Base-by-base conservation (phyloP, 331 rosid species). In the Malus hybrid region DNA sequence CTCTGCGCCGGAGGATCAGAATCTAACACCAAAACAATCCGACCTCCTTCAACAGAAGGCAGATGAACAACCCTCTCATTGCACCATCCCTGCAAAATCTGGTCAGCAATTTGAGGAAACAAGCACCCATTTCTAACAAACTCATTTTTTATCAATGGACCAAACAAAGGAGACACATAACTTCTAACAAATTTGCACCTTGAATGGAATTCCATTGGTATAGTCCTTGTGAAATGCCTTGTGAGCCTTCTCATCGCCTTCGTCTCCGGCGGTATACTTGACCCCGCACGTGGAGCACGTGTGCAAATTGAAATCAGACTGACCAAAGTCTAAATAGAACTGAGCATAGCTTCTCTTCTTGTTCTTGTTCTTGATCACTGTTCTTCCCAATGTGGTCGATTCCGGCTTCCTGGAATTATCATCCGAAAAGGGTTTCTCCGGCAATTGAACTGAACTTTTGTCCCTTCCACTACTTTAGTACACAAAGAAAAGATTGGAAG, bases 301-400 rank as follows among this genome's bases (percentile, higher is more conserved):
- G 67, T 76, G 92, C 31, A 89, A 78, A 24, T 81, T 71, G 77
- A 91, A 93, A 79, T 88, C 96, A 39, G 91, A 89, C 77, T 91
- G 96, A 44, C 98, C 97, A 4, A 91, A 86, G 5, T 91, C 92
- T n/a, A 93, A 80, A 81, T 93, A 87, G 61, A 88, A 84, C 73
- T 93, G 93, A 11, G 92, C 97, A 46, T 89, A 91, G 84, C 85
- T 89, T 81, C 96, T 88, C 79, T 93, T 91, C 87, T 93, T 87
- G 81, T 91, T 93, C 82, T 86, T 86, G 10, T 22, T 24, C 24
- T 24, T 24, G 24, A 73, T 76, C 68, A 84, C 70, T 2, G 88
- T 54, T 80, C 14, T 84, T 33, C 77, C 84, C 50, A 78, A 72
- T 15, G 32, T 24, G n/a, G 52, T 31, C 3, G 75, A 72, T 54